phyloP scores from a whole-genome alignment of 1,284 basidiomycete species.

The Puccinia hordei region DNA sequence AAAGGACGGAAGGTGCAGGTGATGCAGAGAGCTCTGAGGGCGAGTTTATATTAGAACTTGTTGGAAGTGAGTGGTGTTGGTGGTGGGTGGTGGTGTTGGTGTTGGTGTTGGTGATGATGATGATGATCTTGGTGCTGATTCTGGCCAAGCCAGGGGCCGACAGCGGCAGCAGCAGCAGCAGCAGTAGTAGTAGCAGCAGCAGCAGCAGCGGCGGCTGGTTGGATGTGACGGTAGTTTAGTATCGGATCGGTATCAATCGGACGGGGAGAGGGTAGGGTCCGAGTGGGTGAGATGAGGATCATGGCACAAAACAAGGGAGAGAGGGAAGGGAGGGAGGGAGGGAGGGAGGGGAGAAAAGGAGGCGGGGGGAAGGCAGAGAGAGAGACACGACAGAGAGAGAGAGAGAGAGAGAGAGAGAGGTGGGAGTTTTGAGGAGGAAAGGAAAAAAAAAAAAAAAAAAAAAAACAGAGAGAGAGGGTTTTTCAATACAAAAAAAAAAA shows the following conservation, averaged over 20 bases:
- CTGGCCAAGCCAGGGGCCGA: conserved; percentile 49
- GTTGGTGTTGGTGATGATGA: background rate
- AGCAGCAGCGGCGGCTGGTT: conserved; percentile 47
- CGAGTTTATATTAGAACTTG: no score
- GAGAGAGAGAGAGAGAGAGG: background rate
- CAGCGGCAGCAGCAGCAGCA: conserved; percentile 48
- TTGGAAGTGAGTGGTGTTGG: no score
- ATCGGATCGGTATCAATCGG: conserved; percentile 49
- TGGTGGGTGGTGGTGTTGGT: background rate
- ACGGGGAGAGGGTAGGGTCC: conserved; percentile 49
- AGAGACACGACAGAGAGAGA: conserved; percentile 16
- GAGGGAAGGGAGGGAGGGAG: conserved; percentile 3
- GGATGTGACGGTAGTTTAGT: conserved; percentile 43
- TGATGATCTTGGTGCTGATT: conserved; percentile 7
- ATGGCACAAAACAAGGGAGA: conserved; percentile 43
- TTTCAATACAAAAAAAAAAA: background rate
- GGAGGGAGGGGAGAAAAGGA: conserved; percentile 17
- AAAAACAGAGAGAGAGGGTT: no score
- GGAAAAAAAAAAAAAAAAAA: conserved; percentile 19
- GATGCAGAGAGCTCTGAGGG: conserved; percentile 28
- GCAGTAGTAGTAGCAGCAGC: no score
- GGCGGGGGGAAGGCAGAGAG: conserved; percentile 21
- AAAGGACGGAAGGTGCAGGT: conserved; percentile 5
- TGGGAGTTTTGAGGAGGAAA: background rate
- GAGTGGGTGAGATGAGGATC: conserved; percentile 49